Percentiles rank a stretch among this genome's conserved stretches.
Evolutionary conservation across 192 early-diverging fungal genomes (phyloP).

Genomic region (Pilaira anomala): DNA sequence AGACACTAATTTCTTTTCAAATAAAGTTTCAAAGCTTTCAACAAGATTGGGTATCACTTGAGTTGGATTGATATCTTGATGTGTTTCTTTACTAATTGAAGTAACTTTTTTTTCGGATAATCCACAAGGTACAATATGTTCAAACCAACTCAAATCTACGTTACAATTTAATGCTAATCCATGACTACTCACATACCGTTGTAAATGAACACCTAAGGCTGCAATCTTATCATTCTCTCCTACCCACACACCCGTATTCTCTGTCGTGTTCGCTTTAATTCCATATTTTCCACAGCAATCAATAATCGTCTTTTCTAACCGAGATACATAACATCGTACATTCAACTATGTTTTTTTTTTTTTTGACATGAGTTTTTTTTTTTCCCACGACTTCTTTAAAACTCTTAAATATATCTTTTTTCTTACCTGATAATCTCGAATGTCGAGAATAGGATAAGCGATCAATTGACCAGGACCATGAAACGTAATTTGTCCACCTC

Average conservation of each 20-base stretch:
- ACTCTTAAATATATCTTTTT: no score
- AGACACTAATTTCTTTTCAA: constrained; percentile 10
- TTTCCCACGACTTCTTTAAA: background rate
- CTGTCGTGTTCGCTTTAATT: constrained; percentile 60
- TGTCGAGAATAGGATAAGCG: constrained; percentile 86
- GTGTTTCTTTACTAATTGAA: constrained; percentile 58
- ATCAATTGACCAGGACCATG: constrained; percentile 98
- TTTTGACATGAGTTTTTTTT: background rate
- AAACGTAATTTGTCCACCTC: constrained; percentile 94
- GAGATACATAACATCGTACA: constrained; percentile 74
- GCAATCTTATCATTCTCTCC: constrained; percentile 82
- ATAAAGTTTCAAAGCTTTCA: constrained; percentile 21
- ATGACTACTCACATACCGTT: constrained; percentile 84
- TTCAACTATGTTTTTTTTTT: constrained; percentile 41
- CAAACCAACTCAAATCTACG: constrained; percentile 84
- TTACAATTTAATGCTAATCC: constrained; percentile 95
- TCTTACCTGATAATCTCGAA: constrained; percentile 65
- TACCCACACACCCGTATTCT: constrained; percentile 93
- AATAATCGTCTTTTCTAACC: constrained; percentile 76
- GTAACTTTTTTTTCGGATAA: constrained; percentile 75
- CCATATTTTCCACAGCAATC: constrained; percentile 63
- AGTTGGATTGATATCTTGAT: constrained; percentile 30
- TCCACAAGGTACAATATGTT: constrained; percentile 89
- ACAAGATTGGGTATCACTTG: constrained; percentile 51
- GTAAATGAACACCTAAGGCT: constrained; percentile 87